Evolutionary conservation across 805 yeast genomes (phyloP), one percentile per base, ranked within the genome.

Genomic region (Yamadazyma nakazawae): DNA sequence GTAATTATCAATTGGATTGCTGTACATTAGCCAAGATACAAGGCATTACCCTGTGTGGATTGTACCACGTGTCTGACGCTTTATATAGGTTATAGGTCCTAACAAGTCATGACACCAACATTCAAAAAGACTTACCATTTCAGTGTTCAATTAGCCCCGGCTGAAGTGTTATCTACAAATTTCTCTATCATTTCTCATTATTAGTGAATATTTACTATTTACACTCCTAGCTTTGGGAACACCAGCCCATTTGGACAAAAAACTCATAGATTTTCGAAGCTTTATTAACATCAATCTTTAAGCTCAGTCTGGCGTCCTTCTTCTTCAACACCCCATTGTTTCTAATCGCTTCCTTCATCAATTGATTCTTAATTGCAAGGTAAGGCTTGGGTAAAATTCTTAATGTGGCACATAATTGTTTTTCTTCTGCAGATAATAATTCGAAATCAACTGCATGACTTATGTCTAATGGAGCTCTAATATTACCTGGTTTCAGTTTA

Each of bases 301-400:
- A 69, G 47, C 89, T 68, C 48, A 86, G 96, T 56, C 90, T 77
- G n/a, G 96, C 94, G 14, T 85, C 83, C 59, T 88, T 84, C 67
- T 87, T 85, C 68, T 88, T 88, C 58, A 94, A 63, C 6, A 77
- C 67, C 5, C 98, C 98, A 34, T 96, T 96, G 37, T 86, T 83
- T 54, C 88, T 82, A 34, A 91, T 70, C 28, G 95, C 80, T 60
- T 91, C 97, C 56, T 95, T 80, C 73, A 94, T 89, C 46, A 94
- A 66, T 2, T 88, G 81, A 62, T 88, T 96, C 61, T 94, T 94
- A 53, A 94, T 88, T 2, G 96, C 96, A 50, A 94, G 70, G 60
- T 92, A 94, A 2, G 98, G 96, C 63, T 94, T 92, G 13, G 99
- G 99, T 47, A 86, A 67, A 10, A 95, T 84, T 52, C 96, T 80